These are phyloP conservation scores for Moesziomyces sp. DNA, from an alignment of 1,284 basidiomycete genomes.

Conservation along the genomic window DNA sequence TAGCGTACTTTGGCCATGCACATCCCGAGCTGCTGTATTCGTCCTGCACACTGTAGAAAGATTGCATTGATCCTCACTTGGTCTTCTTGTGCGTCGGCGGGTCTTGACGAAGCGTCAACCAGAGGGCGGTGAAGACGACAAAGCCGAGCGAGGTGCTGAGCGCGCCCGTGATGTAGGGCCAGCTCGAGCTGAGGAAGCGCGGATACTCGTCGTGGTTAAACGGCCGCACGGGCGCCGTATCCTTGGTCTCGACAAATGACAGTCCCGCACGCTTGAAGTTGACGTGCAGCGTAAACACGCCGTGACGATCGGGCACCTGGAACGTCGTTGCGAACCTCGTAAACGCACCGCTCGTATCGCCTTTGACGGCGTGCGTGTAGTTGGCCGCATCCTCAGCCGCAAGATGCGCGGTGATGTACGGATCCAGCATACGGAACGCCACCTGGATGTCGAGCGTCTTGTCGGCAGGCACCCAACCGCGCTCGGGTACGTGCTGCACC, in stretches of 20 bases:
- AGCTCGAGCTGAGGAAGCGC: conserved; percentile 89
- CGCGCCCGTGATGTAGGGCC: conserved; percentile 92
- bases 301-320: conserved; percentile 90
- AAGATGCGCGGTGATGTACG: conserved; percentile 60
- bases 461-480: conserved; percentile 79
- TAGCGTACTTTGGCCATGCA: conserved; percentile 24
- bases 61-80: conserved; percentile 2
- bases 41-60: neutral
- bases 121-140: conserved; percentile 82
- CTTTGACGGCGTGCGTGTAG: conserved; percentile 5
- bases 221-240: conserved; percentile 87
- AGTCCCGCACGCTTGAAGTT: conserved; percentile 88
- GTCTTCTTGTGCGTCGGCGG: conserved; percentile 21
- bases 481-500: conserved; percentile 74
- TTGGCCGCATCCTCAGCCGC: conserved; percentile 17
- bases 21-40: conserved; percentile 13
- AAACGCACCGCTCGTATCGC: conserved; percentile 36
- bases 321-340: conserved; percentile 80
- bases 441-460: conserved; percentile 83
- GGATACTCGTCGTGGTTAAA: conserved; percentile 94
- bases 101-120: conserved; percentile 71
- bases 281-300: conserved; percentile 94
- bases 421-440: conserved; percentile 98
- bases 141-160: conserved; percentile 86
- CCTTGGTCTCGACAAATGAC: conserved; percentile 77